Conservation (phyloP, 495 filamentous ascomycete genomes). For the Glonium stellatum region DNA sequence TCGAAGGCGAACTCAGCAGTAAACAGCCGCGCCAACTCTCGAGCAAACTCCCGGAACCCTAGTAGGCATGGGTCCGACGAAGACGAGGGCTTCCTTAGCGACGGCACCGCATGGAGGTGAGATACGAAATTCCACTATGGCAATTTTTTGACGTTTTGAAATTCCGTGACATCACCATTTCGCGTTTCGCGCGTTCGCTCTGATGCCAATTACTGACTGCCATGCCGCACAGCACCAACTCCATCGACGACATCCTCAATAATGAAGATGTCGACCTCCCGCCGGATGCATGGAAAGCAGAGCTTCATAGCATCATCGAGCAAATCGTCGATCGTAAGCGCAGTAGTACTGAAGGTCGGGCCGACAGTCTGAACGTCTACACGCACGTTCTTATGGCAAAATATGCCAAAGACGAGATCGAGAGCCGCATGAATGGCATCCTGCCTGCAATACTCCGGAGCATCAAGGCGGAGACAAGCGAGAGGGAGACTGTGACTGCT, state of each 20-base stretch:
- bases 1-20: constrained; percentile 58
- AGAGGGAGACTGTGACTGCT: constrained; percentile 66
- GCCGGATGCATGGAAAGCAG: constrained; percentile 56
- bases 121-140: constrained; percentile 17
- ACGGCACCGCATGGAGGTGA: constrained; percentile 64
- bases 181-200: constrained; percentile 1
- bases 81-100: constrained; percentile 62
- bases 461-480: constrained; percentile 61
- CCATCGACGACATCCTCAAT: constrained; percentile 53
- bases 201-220: constrained; percentile 10
- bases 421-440: constrained; percentile 55
- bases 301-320: constrained; percentile 63
- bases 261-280: constrained; percentile 45
- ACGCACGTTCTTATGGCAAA: constrained; percentile 65
- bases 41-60: constrained; percentile 33
- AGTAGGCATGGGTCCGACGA: constrained; percentile 68
- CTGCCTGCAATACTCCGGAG: constrained; percentile 64
- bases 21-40: constrained; percentile 56
- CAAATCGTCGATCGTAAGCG: constrained; percentile 84
- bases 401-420: constrained; percentile 62
- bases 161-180: constrained; percentile 10
- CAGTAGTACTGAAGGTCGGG: constrained; percentile 71
- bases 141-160: not conserved
- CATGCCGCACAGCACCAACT: constrained; percentile 29
- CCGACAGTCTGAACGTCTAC: constrained; percentile 63